phyloP scores from a whole-genome alignment of 129 eudicot genomes.

The Logfia minima region DNA sequence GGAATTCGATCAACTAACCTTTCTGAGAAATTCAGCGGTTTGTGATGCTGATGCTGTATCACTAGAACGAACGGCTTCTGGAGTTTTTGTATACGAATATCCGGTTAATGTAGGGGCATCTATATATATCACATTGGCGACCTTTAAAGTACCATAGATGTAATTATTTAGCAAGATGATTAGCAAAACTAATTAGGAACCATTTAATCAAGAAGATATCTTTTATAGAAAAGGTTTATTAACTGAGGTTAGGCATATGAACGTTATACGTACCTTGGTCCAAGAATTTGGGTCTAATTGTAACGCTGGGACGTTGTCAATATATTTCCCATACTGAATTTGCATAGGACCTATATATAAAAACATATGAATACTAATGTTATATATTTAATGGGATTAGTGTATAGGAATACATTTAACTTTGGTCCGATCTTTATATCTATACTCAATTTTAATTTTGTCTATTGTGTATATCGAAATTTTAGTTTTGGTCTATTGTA shows the following conservation, averaged over 20 bases:
- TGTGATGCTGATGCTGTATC: slow-evolving; percentile 36
- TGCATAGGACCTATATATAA: slow-evolving; percentile 19
- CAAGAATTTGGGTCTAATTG: slow-evolving; percentile 28
- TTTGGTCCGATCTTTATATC: too few species aligned
- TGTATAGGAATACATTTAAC: neutral
- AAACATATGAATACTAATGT: neutral
- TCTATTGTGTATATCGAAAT: too few species aligned
- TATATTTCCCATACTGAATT: slow-evolving; percentile 7
- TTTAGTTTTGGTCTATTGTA: too few species aligned
- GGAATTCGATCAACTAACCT: slow-evolving; percentile 23
- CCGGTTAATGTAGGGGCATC: slow-evolving; percentile 43
- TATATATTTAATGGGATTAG: neutral
- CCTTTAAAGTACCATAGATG: slow-evolving; percentile 9
- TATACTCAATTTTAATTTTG: too few species aligned
- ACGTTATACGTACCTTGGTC: slow-evolving; percentile 22
- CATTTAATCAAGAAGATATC: too few species aligned
- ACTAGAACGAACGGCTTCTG: slow-evolving; percentile 1
- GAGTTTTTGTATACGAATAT: slow-evolving; percentile 34
- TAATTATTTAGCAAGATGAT: neutral
- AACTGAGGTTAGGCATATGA: too few species aligned
- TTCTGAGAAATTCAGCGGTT: slow-evolving; percentile 33
- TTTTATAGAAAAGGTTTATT: too few species aligned
- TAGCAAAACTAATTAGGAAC: too few species aligned
- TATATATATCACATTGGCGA: slow-evolving; percentile 37
- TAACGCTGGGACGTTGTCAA: slow-evolving; percentile 22